Percentiles rank a stretch among this genome's conserved stretches.
Evolutionary conservation across 2,329 filamentous ascomycete genomes (phyloP).

Genomic region (Sporothrix curviconia): DNA sequence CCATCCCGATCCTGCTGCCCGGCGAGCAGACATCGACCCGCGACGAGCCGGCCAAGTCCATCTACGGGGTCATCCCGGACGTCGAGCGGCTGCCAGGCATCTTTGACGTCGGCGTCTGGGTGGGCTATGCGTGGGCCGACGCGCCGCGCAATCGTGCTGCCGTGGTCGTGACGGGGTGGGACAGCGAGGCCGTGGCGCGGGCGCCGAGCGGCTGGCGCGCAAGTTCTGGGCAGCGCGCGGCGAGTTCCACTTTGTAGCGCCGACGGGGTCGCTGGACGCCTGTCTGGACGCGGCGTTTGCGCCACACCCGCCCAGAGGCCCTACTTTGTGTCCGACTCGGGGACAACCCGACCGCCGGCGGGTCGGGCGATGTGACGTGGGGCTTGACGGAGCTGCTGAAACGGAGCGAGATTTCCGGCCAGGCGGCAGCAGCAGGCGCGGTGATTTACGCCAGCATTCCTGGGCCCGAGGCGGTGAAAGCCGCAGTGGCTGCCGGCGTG

Average conservation of each 20-base stretch:
- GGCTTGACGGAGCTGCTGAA: constrained; percentile 39
- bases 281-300: constrained; percentile 41
- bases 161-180: constrained; percentile 47
- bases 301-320: constrained; percentile 32
- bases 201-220: constrained; percentile 39
- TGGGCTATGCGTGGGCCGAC: constrained; percentile 51
- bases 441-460: constrained; percentile 50
- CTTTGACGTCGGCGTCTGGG: constrained; percentile 48
- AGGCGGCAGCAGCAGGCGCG: constrained; percentile 26
- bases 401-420: constrained; percentile 34
- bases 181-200: constrained; percentile 31
- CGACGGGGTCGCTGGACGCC: constrained; percentile 39
- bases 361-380: constrained; percentile 49
- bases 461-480: constrained; percentile 36
- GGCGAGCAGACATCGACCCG: constrained; percentile 51
- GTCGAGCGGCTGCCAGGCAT: constrained; percentile 37
- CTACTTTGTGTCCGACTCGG: constrained; percentile 50
- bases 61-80: constrained; percentile 41
- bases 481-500: constrained; percentile 38
- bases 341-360: constrained; percentile 51
- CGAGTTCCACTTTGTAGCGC: constrained; percentile 46
- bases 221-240: constrained; percentile 41
- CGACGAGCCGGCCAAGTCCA: constrained; percentile 43
- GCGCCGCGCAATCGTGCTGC: constrained; percentile 45
- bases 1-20: constrained; percentile 44